phyloP scores from a whole-genome alignment of 306 rosid species.

The Cotoneaster glaucophyllus region DNA sequence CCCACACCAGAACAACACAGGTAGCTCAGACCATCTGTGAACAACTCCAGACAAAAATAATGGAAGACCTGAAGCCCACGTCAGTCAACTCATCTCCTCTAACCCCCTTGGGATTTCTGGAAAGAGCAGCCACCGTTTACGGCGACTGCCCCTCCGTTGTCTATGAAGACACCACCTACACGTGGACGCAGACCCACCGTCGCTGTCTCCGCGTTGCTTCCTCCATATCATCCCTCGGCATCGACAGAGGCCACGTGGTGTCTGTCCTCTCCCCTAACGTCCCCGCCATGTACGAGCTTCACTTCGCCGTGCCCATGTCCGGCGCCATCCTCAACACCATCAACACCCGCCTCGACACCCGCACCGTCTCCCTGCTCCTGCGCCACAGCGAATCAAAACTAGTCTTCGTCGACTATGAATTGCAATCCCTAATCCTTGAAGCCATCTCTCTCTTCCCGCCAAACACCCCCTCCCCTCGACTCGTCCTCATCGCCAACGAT shows the following conservation, averaged over 20 bases:
- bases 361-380: conserved; percentile 46
- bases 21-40: background rate
- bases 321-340: conserved; percentile 62
- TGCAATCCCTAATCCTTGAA: conserved; percentile 8
- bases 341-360: conserved; percentile 58
- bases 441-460: conserved; percentile 42
- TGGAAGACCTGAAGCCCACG: conserved; percentile 24
- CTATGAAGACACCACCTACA: conserved; percentile 25
- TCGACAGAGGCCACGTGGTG: conserved; percentile 31
- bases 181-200: conserved; percentile 56
- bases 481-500: conserved; percentile 44
- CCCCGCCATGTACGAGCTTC: conserved; percentile 73
- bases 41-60: background rate
- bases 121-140: conserved; percentile 44
- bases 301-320: conserved; percentile 67
- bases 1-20: too few relatives aligned
- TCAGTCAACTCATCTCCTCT: conserved; percentile 42
- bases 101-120: conserved; percentile 46
- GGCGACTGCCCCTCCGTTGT: conserved; percentile 1
- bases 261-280: conserved; percentile 60
- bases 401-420: conserved; percentile 45
- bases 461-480: conserved; percentile 18
- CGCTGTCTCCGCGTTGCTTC: conserved; percentile 66
- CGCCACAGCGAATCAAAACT: conserved; percentile 58
- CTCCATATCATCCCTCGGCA: conserved; percentile 32